Base-by-base conservation (phyloP, 306 rosid species). In the Spatholobus suberectus region DNA sequence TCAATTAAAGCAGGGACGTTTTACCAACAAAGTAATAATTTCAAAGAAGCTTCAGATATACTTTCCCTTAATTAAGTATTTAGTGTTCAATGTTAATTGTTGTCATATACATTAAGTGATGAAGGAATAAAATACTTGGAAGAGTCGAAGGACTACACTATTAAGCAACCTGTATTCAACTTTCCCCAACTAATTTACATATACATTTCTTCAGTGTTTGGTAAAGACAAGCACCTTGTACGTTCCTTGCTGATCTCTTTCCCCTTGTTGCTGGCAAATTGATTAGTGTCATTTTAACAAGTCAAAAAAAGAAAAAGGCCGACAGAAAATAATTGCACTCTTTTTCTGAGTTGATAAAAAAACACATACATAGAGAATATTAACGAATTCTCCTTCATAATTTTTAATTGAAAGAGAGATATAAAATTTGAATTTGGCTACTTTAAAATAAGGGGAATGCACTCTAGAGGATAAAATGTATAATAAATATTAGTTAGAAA, bases 211-310 rank as follows among this genome's bases (percentile, higher is more conserved):
- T 76, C 51, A 2, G 57, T 62, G 76, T 81, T 85, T 54, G 85
- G 76, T 70, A 21, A 57, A 62, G 83, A 75, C 72, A 85, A 85
- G 76, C 23, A 70, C 62, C 52, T 62, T 43, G 35, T n/a, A n/a
- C n/a, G n/a, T 43, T 44, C 73, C 47, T n/a, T 55, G 5, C 52
- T 5, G 4, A 52, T 51, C 12, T 37, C 17, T 20, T 46, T 17
- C 20, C 24, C 43, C 23, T 1, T 37, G 52, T 27, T 63, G 34
- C 46, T 17, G 66, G n/a, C 9, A 58, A 47, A 24, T 55, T n/a
- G 23, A 24, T 34, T 46, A 18, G n/a, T 13, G 24, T 21, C 54
- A 9, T 2, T 47, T 41, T 59, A 20, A 8, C 13, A 6, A 18
- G 61, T 17, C 20, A 15, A 47, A 52, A n/a, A 54, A 4, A 52